Base-by-base conservation (phyloP, 2,329 filamentous ascomycete species). In the Fonsecaea multimorphosa region DNA sequence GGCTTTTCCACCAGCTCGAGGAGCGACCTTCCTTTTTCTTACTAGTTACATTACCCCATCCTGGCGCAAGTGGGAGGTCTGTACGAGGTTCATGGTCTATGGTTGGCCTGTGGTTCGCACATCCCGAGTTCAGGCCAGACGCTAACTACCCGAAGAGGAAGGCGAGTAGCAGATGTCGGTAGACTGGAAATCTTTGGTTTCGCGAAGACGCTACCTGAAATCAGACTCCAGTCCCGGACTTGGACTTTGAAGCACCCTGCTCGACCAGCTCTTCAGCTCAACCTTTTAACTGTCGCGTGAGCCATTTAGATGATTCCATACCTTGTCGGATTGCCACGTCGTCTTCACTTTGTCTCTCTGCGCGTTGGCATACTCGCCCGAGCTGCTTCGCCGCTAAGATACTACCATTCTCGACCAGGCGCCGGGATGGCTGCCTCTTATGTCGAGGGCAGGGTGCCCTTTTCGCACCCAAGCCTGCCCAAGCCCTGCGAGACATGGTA, bases 401-500 rank as follows among this genome's bases (percentile, higher is more conserved):
- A n/a, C n/a, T n/a, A n/a, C n/a, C n/a, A n/a, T n/a, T n/a, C n/a
- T n/a, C n/a, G n/a, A n/a, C n/a, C n/a, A n/a, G n/a, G n/a, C n/a
- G n/a, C n/a, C n/a, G n/a, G n/a, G n/a, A n/a, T n/a, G 57, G 49
- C 57, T 8, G 52, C 38, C 27, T 34, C n/a, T n/a, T n/a, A n/a
- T n/a, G n/a, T n/a, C n/a, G 64, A 70, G 55, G 70, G 67, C 19
- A 65, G 49, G n/a, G 59, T 71, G 19, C 40, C 70, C 14, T 80
- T 80, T 70, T 64, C 70, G 4, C 71, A 77, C 31, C 70, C 75
- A 9, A 56, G 62, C 14, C 75, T 77, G 27, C 74, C 74, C n/a
- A 72, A 77, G 36, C 69, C 74, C 19, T 76, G 75, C 52, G 70
- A 77, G 58, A 82, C 79, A n/a, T 76, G 73, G 70, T 81, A 80